A percentile compares a stretch with the other conserved stretches of the same genome.
Evolutionary conservation across 2,329 filamentous ascomycete species (phyloP).

Genomic region (Allantophomopsis lycopodina): DNA sequence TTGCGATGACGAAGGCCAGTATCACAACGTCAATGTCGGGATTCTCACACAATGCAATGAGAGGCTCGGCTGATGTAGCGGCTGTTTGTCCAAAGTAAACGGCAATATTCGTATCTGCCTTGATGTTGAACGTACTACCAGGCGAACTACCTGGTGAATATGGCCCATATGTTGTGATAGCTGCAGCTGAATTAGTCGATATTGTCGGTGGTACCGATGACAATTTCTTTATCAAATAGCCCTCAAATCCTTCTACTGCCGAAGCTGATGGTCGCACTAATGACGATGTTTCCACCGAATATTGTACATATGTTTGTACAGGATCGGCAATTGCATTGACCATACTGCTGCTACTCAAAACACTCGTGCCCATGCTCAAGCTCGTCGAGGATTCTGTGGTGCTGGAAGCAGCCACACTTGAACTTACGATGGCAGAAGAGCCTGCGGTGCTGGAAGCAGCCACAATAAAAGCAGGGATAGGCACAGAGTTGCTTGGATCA

Average conservation of each 20-base stretch:
- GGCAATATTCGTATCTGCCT: conserved; percentile 14
- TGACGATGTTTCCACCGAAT: neutral
- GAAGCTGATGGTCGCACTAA: too few relatives aligned
- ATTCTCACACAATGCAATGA: conserved; percentile 17
- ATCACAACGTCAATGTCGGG: conserved; percentile 22
- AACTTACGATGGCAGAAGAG: neutral
- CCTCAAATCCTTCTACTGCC: too few relatives aligned
- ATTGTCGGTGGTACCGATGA: too few relatives aligned
- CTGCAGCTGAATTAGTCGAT: too few relatives aligned
- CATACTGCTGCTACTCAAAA: neutral
- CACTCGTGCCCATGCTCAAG: neutral
- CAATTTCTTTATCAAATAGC: too few relatives aligned
- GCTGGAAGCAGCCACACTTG: neutral
- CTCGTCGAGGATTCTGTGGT: neutral
- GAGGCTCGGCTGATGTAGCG: conserved; percentile 12
- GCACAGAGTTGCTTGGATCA: too few relatives aligned
- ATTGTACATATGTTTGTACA: neutral
- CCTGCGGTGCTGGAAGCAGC: conserved; percentile 5
- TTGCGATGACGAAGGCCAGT: conserved; percentile 10
- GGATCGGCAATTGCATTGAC: neutral
- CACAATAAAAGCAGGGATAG: neutral
- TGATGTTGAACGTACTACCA: conserved; percentile 13
- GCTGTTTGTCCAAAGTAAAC: conserved; percentile 19
- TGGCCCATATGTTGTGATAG: neutral
- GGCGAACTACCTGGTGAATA: neutral